Base-by-base conservation (phyloP, 305 asterid species). In the Fraxinus floribunda region DNA sequence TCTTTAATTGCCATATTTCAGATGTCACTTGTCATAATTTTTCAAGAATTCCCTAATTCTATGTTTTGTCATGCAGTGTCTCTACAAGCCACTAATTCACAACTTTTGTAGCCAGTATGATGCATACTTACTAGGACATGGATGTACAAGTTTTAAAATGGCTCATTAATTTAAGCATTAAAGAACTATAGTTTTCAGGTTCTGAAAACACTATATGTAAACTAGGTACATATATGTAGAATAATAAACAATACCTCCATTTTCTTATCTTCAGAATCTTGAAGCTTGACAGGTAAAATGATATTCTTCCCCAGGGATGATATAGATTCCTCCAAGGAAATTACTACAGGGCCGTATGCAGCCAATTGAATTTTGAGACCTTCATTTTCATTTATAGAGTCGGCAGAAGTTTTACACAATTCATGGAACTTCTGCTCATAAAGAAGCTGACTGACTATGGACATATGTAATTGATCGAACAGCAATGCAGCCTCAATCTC, bases 361-460 rank as follows among this genome's bases (percentile, higher is more conserved):
- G 91, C 91, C 83, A 97, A 77, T 83, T 90, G 92, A 76, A 64
- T 85, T 82, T 87, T 85, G 79, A 92, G 93, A 32, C 64, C 90
- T 82, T 90, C 89, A 82, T 90, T 94, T 88, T 90, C 89, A 83
- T 85, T 87, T 24, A 78, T 77, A 81, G 88, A 85, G 84, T 85
- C 87, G 76, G 84, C 83, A 78, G 86, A 90, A 76, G 84, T 88
- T 85, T 89, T 89, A 36, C 81, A 55, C 77, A 96, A 94, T 89
- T 94, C 98, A 72, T 80, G 84, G 86, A 89, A 84, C 93, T 89
- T 96, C 88, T 91, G 96, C 90, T 93, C 95, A 5, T 91, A 91
- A 22, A 94, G 84, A 82, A 90, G 84, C 82, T 91, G 94, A 80
- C 87, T 85, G 78, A 92, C 76, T 85, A 86, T 87, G 15, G 93